Evolutionary conservation across 2,329 filamentous ascomycete species (phyloP).

Genomic region (Pseudogymnoascus sp.): DNA sequence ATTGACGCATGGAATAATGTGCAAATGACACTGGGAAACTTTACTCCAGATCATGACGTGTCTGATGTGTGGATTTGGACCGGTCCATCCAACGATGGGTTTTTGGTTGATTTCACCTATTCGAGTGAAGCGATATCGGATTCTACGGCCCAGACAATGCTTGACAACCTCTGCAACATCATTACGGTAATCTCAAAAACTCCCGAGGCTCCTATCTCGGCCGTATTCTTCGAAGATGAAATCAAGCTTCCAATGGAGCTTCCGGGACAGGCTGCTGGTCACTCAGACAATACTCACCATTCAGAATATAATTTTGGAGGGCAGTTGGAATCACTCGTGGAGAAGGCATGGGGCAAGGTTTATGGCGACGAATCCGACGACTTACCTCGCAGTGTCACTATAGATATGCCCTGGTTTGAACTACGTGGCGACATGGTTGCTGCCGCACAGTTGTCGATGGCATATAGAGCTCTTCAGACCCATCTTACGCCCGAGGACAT

Average conservation of each 20-base stretch:
- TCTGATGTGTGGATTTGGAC: not conserved
- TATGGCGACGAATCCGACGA: not conserved
- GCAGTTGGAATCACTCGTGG: not conserved
- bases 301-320: not conserved
- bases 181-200: not conserved
- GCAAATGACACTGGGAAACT: not conserved
- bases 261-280: not conserved
- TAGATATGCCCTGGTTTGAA: not conserved
- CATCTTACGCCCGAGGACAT: not conserved
- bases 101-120: not conserved
- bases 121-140: not conserved
- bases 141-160: not conserved
- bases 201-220: not conserved
- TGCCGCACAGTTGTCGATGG: not conserved
- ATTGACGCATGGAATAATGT: not conserved
- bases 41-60: not conserved
- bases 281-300: not conserved
- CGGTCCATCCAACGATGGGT: not conserved
- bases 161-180: not conserved
- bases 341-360: not conserved
- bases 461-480: not conserved
- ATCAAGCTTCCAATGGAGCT: not conserved
- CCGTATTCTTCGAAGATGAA: not conserved
- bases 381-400: not conserved
- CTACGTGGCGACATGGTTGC: not conserved